Conservation (phyloP, 371 early-diverging fungal genomes). For the Cokeromyces recurvatus region DNA sequence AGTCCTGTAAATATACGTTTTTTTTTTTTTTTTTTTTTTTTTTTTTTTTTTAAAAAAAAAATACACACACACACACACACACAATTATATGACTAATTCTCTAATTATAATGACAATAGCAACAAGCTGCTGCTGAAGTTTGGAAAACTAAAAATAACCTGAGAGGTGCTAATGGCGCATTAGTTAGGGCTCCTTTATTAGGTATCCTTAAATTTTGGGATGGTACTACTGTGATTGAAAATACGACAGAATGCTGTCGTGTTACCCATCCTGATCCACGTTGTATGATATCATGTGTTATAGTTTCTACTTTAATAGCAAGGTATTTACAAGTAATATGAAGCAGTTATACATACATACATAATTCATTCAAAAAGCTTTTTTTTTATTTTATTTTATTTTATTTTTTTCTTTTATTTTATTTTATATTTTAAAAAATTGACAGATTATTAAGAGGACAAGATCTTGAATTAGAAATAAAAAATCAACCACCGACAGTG, state of each 20-base stretch:
- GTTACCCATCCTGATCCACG: constrained; percentile 70
- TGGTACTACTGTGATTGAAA: constrained; percentile 53
- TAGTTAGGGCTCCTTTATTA: constrained; percentile 58
- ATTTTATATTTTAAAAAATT: not conserved
- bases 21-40: not conserved
- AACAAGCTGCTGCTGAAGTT: constrained; percentile 26
- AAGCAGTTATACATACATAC: too few relatives aligned
- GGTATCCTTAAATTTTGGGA: constrained; percentile 64
- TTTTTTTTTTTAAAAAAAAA: not conserved
- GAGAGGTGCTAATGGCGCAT: constrained; percentile 59
- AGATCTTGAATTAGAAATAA: constrained; percentile 29
- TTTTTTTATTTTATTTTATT: not conserved
- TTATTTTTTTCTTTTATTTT: not conserved
- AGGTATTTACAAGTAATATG: too few relatives aligned
- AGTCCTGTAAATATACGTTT: constrained; percentile 23
- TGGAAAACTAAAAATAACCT: constrained; percentile 21
- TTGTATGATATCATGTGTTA: constrained; percentile 55
- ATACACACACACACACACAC: not conserved
- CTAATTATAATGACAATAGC: constrained; percentile 9
- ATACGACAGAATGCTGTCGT: constrained; percentile 52
- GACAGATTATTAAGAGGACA: constrained; percentile 37
- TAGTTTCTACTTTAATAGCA: constrained; percentile 56
- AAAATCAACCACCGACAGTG: constrained; percentile 9
- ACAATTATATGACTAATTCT: not conserved
- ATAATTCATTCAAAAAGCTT: constrained; percentile 5